A percentile compares a stretch with the other conserved stretches of the same genome.
These are phyloP conservation scores for Verticillium nonalfalfae DNA, from an alignment of 2,329 filamentous ascomycete species.

Conservation along the genomic window DNA sequence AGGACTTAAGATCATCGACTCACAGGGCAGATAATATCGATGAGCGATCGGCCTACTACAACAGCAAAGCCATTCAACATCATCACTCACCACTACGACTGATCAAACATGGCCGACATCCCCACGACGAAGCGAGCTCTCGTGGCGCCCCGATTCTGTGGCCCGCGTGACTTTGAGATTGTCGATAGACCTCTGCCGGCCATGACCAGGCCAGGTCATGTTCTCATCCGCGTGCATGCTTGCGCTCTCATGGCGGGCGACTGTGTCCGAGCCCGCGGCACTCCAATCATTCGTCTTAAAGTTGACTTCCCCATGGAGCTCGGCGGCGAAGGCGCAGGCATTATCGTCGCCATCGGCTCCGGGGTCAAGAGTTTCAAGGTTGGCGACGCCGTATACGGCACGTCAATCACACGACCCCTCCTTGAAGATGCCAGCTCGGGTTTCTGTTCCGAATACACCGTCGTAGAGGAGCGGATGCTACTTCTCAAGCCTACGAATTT, in stretches of 20 bases:
- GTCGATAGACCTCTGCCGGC: slow-evolving; percentile 33
- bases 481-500: slow-evolving; percentile 22
- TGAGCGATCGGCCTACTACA: background rate
- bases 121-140: slow-evolving; percentile 37
- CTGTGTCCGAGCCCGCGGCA: slow-evolving; percentile 15
- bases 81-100: background rate
- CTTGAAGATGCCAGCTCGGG: slow-evolving; percentile 17
- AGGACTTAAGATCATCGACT: background rate
- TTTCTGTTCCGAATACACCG: slow-evolving; percentile 33
- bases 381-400: slow-evolving; percentile 24
- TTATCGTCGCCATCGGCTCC: slow-evolving; percentile 1
- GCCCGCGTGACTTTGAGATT: slow-evolving; percentile 30
- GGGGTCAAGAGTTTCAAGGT: slow-evolving; percentile 1
- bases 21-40: background rate
- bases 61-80: background rate
- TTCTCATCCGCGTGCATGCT: slow-evolving; percentile 34
- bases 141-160: slow-evolving; percentile 29
- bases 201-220: slow-evolving; percentile 33
- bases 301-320: slow-evolving; percentile 19
- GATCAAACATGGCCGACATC: slow-evolving; percentile 18
- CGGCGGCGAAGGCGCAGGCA: slow-evolving; percentile 7
- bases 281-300: slow-evolving; percentile 17
- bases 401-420: slow-evolving; percentile 29
- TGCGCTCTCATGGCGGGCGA: slow-evolving; percentile 28
- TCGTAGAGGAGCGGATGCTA: slow-evolving; percentile 26